Evolutionary conservation across 2,329 filamentous ascomycete genomes (phyloP), one percentile per base, ranked within the genome.

Genomic region (Curvularia sp.): DNA sequence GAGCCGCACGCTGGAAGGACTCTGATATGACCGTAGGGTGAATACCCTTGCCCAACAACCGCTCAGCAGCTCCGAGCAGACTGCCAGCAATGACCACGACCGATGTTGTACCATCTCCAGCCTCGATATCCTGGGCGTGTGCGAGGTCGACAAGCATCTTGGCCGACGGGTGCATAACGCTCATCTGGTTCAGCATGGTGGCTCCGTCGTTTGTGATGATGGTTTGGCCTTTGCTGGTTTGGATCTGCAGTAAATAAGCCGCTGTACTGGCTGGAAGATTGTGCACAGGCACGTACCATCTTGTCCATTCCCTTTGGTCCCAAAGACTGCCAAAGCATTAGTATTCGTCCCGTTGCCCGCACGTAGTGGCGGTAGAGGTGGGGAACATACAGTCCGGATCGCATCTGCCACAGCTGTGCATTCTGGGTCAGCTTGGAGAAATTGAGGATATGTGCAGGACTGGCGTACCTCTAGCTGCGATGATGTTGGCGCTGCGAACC

Each of bases 191-290:
- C 75, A 99, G 83, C 94, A 99, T 99, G 57, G 95, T 99, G 83
- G 96, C 96, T 78, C 95, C 95, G 81, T 99, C 95, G 84, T 99
- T 99, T 75, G 95, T 99, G 82, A 99, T 99, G 79, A 98, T 95
- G 58, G 93, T 97, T 80, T 96, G 92, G 81, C 94, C 95, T 82
- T 92, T 97, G 77, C 93, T 91, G 60, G 90, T 96, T 84, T 96
- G 91, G 73, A 99, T 98, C 84, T 85, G 66, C n/a, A 20, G 12
- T 13, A 8, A 24, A 43, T 71, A 28, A 74, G 67, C 20, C 31
- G 6, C 22, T 35, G 6, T 30, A n/a, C 5, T 35, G 13, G 9
- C 12, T 38, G 5, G 7, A 20, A 10, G 1, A 13, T 22, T 42
- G 26, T n/a, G 15, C 18, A 22, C 13, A 3, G 31, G 13, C 24